Base-by-base conservation (phyloP, 2,329 filamentous ascomycete species). In the Ilyonectria sp. region DNA sequence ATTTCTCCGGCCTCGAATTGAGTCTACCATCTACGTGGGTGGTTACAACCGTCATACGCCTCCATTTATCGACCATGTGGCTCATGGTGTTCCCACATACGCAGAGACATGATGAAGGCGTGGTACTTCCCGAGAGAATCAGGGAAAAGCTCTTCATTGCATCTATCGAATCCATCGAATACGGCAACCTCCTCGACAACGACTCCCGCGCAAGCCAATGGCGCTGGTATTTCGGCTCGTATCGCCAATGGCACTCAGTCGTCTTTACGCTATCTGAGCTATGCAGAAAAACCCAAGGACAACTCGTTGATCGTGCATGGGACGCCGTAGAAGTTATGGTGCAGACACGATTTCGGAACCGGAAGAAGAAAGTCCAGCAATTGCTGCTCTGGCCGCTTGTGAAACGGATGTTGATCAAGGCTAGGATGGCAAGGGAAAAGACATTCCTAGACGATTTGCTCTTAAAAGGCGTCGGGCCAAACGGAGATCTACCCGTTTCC, bases 351-450 rank as follows among this genome's bases (percentile, higher is more conserved):
- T 37, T 37, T 13, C 35, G 15, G 5, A 17, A n/a, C n/a, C 13
- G 10, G 44, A 17, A n/a, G 23, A 26, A 49, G 21, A 2, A 11
- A n/a, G 44, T 49, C 44, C 44, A 49, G 44, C 44, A 49, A 19
- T 15, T 49, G n/a, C 44, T 49, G 44, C 44, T 49, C n/a, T 49
- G 44, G 44, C 44, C 23, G 11, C 44, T 15, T n/a, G n/a, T 49
- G n/a, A 49, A n/a, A n/a, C 44, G 44, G n/a, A 17, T 49, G n/a
- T 49, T 49, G 44, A 49, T 49, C 11, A 49, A 49, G 3, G 44
- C 44, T 23, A 49, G 44, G 44, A 49, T 49, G 44, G n/a, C 44
- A 49, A 49, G 44, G 44, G 44, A 49, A 23, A 49, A 49, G 44
- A 49, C 13, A 49, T 49, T 49, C n/a, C 13, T 49, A n/a, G 44